These are phyloP conservation scores for Sphagnurus paluster DNA, from an alignment of 1,284 basidiomycete species.

Conservation along the genomic window DNA sequence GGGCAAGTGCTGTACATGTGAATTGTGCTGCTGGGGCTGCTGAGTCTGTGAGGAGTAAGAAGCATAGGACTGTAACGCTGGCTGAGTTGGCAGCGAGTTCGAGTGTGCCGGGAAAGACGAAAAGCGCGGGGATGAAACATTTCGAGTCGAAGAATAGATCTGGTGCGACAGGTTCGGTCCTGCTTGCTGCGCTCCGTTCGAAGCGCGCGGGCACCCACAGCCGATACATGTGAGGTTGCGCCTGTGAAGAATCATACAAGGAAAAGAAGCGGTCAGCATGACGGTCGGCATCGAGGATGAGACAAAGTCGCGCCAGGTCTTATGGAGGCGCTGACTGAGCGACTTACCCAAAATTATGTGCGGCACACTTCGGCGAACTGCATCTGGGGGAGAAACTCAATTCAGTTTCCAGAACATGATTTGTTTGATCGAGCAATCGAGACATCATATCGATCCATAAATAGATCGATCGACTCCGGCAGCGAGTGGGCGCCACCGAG, in stretches of 20 bases:
- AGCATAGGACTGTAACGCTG: conserved; percentile 14
- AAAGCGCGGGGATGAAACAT: conserved; percentile 44
- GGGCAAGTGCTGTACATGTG: too few species aligned
- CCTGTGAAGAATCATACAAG: conserved; percentile 51
- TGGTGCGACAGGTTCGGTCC: conserved; percentile 29
- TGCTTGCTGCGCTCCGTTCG: conserved; percentile 16
- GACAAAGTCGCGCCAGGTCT: conserved; percentile 11
- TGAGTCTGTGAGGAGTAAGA: conserved; percentile 14
- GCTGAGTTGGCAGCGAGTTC: conserved; percentile 21
- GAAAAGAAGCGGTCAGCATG: conserved; percentile 46
- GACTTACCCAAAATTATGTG: conserved; percentile 77
- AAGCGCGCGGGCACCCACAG: conserved; percentile 61
- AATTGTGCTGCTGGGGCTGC: conserved; percentile 13
- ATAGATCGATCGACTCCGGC: too few species aligned
- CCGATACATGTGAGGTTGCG: conserved; percentile 74
- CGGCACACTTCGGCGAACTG: conserved; percentile 56
- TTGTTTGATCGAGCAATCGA: conserved; percentile 19
- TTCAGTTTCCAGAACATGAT: conserved; percentile 21
- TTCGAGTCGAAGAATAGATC: conserved; percentile 30
- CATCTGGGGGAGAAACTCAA: conserved; percentile 46
- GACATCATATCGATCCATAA: conserved; percentile 23
- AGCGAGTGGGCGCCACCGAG: too few species aligned
- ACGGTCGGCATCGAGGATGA: conserved; percentile 10
- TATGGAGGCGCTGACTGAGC: conserved; percentile 21
- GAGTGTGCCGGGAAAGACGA: conserved; percentile 23